Conservation (phyloP, 1,284 basidiomycete species). For the Tilletiaria anomala region DNA sequence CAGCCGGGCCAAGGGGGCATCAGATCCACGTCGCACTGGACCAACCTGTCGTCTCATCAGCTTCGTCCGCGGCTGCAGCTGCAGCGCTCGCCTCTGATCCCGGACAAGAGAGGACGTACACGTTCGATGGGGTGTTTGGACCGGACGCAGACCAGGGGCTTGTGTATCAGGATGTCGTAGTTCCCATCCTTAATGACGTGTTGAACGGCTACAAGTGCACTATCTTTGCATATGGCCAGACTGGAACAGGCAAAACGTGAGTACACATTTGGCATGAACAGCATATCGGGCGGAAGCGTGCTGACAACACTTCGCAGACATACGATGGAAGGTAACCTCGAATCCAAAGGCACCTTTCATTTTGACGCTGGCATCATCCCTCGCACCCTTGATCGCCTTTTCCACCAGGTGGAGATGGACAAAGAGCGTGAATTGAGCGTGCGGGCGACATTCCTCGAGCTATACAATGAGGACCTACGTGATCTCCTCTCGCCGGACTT, state of each 20-base stretch:
- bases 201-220: constrained; percentile 94
- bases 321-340: constrained; percentile 39
- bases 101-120: constrained; percentile 29
- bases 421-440: constrained; percentile 81
- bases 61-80: background rate
- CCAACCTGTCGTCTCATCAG: background rate
- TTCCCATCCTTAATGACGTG: constrained; percentile 82
- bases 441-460: constrained; percentile 82
- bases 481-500: constrained; percentile 46
- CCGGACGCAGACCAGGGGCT: constrained; percentile 87
- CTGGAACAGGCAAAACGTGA: constrained; percentile 95
- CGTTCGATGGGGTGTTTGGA: constrained; percentile 54
- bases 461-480: constrained; percentile 96
- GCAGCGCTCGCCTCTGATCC: background rate
- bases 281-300: no score
- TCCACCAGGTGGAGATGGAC: constrained; percentile 63
- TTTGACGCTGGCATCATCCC: constrained; percentile 90
- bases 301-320: constrained; percentile 11
- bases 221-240: constrained; percentile 96
- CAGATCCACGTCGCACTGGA: background rate
- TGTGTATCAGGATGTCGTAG: constrained; percentile 85
- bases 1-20: background rate
- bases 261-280: background rate
- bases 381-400: constrained; percentile 82
- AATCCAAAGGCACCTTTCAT: constrained; percentile 62